Base-by-base conservation (phyloP, 2,329 filamentous ascomycete species). In the Colletotrichum eremochloae region DNA sequence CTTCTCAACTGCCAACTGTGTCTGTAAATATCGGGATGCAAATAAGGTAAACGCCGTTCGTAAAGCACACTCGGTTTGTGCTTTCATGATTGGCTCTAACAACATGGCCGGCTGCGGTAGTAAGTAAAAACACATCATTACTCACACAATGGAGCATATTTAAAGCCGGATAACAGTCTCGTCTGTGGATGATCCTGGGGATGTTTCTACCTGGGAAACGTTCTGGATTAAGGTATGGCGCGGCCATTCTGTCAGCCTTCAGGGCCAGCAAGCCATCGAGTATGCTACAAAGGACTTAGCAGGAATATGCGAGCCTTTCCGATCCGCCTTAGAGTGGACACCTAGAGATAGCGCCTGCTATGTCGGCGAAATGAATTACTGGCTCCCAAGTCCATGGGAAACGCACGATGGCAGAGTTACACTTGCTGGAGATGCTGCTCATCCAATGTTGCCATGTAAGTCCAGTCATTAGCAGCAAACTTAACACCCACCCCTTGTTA, bases 401-500 rank as follows among this genome's bases (percentile, higher is more conserved):
- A 81, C 80, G 31, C 75, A 70, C 3, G 74, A 68, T 1, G 80
- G 81, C 1, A 75, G 81, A 31, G 77, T 81, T 15, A 83, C 82
- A n/a, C 76, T 83, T 3, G 81, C 80, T 0, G 82, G 82, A 15
- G 82, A 84, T 63, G 81, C 82, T 1, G 81, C 79, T 5, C 83
- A 87, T 76, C 82, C 85, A 0, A 86, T 86, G 84, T 76, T 84
- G 18, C 79, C 81, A 38, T 84, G 81, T 82, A 75, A 75, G 77
- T 52, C 46, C 14, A 74, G 77, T 46, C 9, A 72, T 8, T 5
- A 42, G 20, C 29, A 72, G 44, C 31, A 18, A 5, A 7, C 29
- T 12, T 5, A 29, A 15, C 24, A 52, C 9, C 6, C 12, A 2
- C 12, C 24, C 2, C 24, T 52, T 14, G 11, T 31, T 15, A 1